Base-by-base conservation (phyloP, 345 rosid genomes). In the Boechera stricta region DNA sequence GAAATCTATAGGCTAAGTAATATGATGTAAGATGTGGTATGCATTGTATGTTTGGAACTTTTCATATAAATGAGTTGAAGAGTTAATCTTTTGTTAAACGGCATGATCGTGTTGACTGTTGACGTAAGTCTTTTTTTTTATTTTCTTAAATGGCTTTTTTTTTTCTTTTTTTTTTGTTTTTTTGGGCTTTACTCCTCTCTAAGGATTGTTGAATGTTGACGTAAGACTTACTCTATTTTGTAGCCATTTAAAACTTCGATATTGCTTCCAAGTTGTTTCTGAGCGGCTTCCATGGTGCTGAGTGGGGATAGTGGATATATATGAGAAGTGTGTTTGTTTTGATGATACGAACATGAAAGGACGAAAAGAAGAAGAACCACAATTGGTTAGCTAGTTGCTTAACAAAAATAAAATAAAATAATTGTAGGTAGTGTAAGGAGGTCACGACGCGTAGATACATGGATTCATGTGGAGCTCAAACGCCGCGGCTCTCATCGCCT, bases 401-500 rank as follows among this genome's bases (percentile, higher is more conserved):
- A 38, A 38, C 42, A 38, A 38, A 26, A 38, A 38, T 38, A 38
- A 38, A 21, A 35, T 39, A 26, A 0, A 28, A 1, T 7, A 24
- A 44, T 32, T 48, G 16, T 45, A n/a, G 29, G 31, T 48, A 66
- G 24, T 29, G 47, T 32, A 47, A 29, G 69, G 48, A 62, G 35
- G 44, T 21, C 54, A 15, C 7, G 58, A 69, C 61, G 36, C 53
- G 38, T 55, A 11, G 1, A 45, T 12, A 51, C 8, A 78, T 78
- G 77, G 73, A 78, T 45, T 18, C 65, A 35, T 39, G 38, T 72
- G 81, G 77, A 72, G 62, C 44, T 36, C 61, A 38, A 6, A 32
- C 24, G 62, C 54, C 9, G 8, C 47, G 62, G 7, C 72, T 64
- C 45, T 65, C 80, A 56, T 77, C 67, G 2, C 71, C 77, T 32